phyloP scores from a whole-genome alignment of 345 rosid species.

The Dovyalis caffra region DNA sequence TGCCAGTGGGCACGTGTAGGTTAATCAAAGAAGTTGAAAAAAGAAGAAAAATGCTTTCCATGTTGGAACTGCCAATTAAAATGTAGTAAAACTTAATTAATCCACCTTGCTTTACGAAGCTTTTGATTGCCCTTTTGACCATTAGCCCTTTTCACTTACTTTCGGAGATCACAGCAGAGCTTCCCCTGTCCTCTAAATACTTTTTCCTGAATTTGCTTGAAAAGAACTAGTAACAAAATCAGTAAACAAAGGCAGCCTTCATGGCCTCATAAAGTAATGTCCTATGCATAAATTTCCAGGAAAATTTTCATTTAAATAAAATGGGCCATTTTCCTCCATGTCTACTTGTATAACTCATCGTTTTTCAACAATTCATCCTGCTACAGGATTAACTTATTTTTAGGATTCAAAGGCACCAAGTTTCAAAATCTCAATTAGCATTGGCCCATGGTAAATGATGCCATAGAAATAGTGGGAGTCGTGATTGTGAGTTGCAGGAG shows the following conservation, averaged over 20 bases:
- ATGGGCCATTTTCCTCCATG: too few relatives aligned
- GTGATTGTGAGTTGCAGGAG: too few relatives aligned
- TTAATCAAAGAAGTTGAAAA: constrained; percentile 14
- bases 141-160: constrained; percentile 29
- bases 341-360: too few relatives aligned
- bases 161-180: constrained; percentile 27
- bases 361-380: too few relatives aligned
- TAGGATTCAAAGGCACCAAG: too few relatives aligned
- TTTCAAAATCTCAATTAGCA: too few relatives aligned
- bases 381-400: too few relatives aligned
- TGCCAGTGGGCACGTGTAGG: constrained; percentile 39
- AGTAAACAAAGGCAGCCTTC: constrained; percentile 16
- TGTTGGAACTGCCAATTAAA: constrained; percentile 17
- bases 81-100: constrained; percentile 16
- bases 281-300: not conserved
- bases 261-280: too few relatives aligned
- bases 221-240: not conserved
- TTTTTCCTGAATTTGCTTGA: constrained; percentile 7
- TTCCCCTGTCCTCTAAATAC: constrained; percentile 16
- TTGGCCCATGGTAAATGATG: too few relatives aligned
- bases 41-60: not conserved
- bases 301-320: not conserved
- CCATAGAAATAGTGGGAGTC: too few relatives aligned
- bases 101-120: constrained; percentile 28
- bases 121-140: too few relatives aligned